These are phyloP conservation scores for Polytrichum formosum DNA, from an alignment of 225 moss, liverwort and hornwort species.

Conservation along the genomic window DNA sequence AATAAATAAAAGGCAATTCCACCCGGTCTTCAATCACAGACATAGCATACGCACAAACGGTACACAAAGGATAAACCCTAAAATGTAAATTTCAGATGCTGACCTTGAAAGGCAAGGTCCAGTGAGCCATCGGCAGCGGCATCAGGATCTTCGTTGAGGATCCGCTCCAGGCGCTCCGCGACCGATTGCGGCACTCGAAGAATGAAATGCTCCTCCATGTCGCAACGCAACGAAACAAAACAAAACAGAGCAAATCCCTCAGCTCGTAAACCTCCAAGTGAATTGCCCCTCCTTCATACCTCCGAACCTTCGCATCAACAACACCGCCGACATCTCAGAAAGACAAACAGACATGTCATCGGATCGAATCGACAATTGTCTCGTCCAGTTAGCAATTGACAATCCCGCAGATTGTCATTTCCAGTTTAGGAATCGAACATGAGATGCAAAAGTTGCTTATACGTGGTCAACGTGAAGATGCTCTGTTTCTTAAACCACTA, in stretches of 20 bases:
- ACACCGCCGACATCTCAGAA: too few species aligned
- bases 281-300: neutral
- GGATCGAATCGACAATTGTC: too few species aligned
- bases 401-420: too few species aligned
- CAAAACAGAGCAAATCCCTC: neutral
- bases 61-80: neutral
- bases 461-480: too few species aligned
- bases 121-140: constrained; percentile 53
- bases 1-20: too few species aligned
- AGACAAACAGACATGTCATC: too few species aligned
- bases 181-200: constrained; percentile 83
- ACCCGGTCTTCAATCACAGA: neutral
- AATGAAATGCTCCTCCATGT: constrained; percentile 97
- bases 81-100: neutral
- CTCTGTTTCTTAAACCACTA: too few species aligned
- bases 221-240: neutral
- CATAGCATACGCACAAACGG: neutral
- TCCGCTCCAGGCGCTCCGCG: constrained; percentile 78
- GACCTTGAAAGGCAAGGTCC: constrained; percentile 83
- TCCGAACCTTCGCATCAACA: too few species aligned
- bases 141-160: constrained; percentile 71
- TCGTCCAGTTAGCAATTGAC: too few species aligned
- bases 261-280: neutral
- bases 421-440: too few species aligned
- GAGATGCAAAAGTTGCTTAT: too few species aligned